Evolutionary conservation across 2,329 filamentous ascomycete species (phyloP).

Genomic region (Karstenula rhodostoma): DNA sequence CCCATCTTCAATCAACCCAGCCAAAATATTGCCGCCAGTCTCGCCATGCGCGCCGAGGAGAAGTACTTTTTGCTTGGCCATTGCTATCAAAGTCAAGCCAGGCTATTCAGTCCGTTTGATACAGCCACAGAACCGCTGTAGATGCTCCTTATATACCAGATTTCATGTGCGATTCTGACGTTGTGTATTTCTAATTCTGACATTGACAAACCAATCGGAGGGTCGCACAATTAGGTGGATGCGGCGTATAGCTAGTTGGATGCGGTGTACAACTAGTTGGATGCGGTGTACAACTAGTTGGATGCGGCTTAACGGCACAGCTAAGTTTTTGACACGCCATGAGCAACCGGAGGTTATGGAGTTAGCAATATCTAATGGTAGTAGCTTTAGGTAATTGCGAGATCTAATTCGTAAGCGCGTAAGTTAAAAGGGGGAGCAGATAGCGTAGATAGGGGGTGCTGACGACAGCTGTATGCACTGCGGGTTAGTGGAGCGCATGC

Average conservation of each 20-base stretch:
- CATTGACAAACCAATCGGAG: neutral
- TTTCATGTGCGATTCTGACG: neutral
- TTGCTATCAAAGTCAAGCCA: neutral
- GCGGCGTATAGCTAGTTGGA: neutral
- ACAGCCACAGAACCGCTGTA: neutral
- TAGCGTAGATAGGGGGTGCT: neutral
- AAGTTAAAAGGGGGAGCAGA: neutral
- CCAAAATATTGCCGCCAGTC: constrained; percentile 52
- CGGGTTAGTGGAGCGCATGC: neutral
- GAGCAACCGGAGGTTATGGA: too few species aligned
- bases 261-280: neutral
- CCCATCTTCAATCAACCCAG: constrained; percentile 45
- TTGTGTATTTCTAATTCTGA: neutral
- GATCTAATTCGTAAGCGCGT: too few species aligned
- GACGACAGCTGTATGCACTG: neutral
- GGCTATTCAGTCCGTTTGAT: neutral
- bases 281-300: neutral
- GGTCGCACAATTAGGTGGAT: neutral
- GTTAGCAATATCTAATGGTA: too few species aligned
- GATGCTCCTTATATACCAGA: neutral
- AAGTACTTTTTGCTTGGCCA: constrained; percentile 13
- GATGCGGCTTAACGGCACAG: too few species aligned
- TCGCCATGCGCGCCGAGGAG: constrained; percentile 55
- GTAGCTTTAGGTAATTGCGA: neutral
- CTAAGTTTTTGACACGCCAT: too few species aligned